phyloP scores from a whole-genome alignment of 495 filamentous ascomycete species.

The Hyphodiscus hymeniophilus region DNA sequence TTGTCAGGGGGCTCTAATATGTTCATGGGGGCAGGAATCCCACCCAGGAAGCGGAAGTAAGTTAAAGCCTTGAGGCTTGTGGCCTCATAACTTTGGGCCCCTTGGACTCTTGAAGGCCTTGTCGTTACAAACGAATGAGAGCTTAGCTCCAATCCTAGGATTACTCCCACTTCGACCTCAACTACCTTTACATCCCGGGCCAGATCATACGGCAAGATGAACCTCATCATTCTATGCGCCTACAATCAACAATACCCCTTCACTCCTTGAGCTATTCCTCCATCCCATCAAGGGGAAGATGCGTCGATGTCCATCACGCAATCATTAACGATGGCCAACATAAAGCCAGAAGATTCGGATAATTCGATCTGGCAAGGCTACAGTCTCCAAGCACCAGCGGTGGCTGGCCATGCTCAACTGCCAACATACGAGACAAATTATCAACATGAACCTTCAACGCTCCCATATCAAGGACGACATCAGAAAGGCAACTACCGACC shows the following conservation, averaged over 20 bases:
- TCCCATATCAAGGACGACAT: conserved; percentile 15
- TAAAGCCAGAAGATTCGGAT: conserved; percentile 22
- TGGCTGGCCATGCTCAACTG: neutral
- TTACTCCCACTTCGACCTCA: conserved; percentile 18
- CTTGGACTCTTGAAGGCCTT: conserved; percentile 4
- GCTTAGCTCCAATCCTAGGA: conserved; percentile 17
- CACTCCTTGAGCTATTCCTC: conserved; percentile 7
- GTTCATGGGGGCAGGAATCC: neutral
- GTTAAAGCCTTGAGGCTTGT: conserved; percentile 17
- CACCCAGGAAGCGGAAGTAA: conserved; percentile 10
- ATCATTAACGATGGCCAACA: conserved; percentile 23
- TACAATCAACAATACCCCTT: conserved; percentile 1
- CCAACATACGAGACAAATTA: conserved; percentile 15
- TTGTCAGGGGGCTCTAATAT: conserved; percentile 6
- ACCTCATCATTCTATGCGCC: conserved; percentile 13
- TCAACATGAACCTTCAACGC: neutral
- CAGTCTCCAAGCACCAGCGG: conserved; percentile 17
- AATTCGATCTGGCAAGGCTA: conserved; percentile 23
- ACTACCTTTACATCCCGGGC: conserved; percentile 13
- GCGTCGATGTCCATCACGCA: conserved; percentile 22
- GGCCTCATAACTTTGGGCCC: conserved; percentile 11
- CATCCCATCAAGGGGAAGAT: conserved; percentile 3
- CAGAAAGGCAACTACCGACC: conserved; percentile 19
- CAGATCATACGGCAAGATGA: conserved; percentile 11
- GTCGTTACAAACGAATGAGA: conserved; percentile 15